These are phyloP conservation scores for Nigrograna mackinnonii DNA, from an alignment of 2,329 filamentous ascomycete genomes.

Conservation along the genomic window DNA sequence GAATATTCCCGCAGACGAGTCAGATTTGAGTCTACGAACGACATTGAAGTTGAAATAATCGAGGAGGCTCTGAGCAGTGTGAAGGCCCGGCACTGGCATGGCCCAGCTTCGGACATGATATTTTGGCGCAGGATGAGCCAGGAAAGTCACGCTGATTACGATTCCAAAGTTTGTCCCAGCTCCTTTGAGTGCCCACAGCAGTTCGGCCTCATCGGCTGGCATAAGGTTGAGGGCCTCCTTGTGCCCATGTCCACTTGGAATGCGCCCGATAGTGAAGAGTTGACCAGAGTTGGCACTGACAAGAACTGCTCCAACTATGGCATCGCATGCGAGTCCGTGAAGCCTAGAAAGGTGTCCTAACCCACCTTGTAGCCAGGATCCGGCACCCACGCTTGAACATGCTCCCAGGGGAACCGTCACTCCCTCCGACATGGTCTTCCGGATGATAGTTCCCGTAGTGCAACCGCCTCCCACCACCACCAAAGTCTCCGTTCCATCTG, in stretches of 20 bases:
- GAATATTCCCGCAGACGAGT: slow-evolving; percentile 59
- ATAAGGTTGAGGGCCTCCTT: slow-evolving; percentile 24
- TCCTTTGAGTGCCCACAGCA: slow-evolving; percentile 63
- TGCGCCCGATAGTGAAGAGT: slow-evolving; percentile 55
- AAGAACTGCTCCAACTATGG: slow-evolving; percentile 63
- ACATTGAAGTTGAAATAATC: slow-evolving; percentile 44
- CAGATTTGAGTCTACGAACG: slow-evolving; percentile 44
- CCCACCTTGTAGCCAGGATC: slow-evolving; percentile 67
- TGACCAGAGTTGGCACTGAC: slow-evolving; percentile 55
- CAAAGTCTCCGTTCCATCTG: slow-evolving; percentile 32
- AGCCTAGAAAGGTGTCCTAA: slow-evolving; percentile 62
- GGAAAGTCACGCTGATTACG: slow-evolving; percentile 58
- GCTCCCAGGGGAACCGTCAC: slow-evolving; percentile 63
- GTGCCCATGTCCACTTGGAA: slow-evolving; percentile 53
- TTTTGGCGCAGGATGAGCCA: slow-evolving; percentile 46
- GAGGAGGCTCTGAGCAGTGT: slow-evolving; percentile 43
- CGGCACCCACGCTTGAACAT: slow-evolving; percentile 66
- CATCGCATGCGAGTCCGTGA: slow-evolving; percentile 62
- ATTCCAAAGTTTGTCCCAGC: slow-evolving; percentile 65
- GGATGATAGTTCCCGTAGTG: slow-evolving; percentile 59
- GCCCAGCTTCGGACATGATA: slow-evolving; percentile 40
- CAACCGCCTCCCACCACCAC: slow-evolving; percentile 61
- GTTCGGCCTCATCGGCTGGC: slow-evolving; percentile 53
- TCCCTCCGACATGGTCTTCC: slow-evolving; percentile 48
- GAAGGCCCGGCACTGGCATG: slow-evolving; percentile 22